These are phyloP conservation scores for Penicillium polonicum DNA, from an alignment of 2,329 filamentous ascomycete genomes.

Conservation along the genomic window DNA sequence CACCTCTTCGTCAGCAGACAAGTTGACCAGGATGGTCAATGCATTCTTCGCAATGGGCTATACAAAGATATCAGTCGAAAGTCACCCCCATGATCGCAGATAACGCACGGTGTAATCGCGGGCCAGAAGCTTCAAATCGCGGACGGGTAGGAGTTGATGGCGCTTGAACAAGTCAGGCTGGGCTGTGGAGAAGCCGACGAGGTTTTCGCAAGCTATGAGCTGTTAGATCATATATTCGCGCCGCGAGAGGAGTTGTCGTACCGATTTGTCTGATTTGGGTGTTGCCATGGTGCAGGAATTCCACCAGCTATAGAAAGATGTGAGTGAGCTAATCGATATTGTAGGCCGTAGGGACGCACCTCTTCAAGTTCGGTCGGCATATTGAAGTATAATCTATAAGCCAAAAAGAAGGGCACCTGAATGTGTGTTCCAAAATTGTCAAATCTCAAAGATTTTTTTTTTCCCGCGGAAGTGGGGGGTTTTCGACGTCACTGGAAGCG, in stretches of 20 bases:
- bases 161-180: conserved; percentile 82
- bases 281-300: conserved; percentile 89
- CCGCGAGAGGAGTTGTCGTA: conserved; percentile 34
- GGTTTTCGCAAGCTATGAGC: conserved; percentile 70
- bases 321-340: background rate
- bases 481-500: conserved; percentile 17
- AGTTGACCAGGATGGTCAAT: conserved; percentile 71
- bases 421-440: background rate
- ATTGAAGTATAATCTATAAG: conserved; percentile 22
- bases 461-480: conserved; percentile 18
- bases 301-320: conserved; percentile 52
- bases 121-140: conserved; percentile 81
- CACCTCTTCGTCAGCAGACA: conserved; percentile 80
- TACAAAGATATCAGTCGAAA: conserved; percentile 5
- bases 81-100: background rate
- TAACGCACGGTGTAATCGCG: conserved; percentile 73
- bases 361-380: conserved; percentile 79
- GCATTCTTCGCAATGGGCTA: conserved; percentile 91
- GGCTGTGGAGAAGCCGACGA: conserved; percentile 77
- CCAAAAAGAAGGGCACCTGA: background rate
- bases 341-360: conserved; percentile 46
- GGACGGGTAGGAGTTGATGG: conserved; percentile 73
- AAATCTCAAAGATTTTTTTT: conserved; percentile 16
- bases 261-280: conserved; percentile 82
- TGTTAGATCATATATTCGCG: conserved; percentile 16